Evolutionary conservation across 176 grass and related monocot genomes (phyloP), one percentile per base, ranked within the genome.

Genomic region (Oryza coarctata): DNA sequence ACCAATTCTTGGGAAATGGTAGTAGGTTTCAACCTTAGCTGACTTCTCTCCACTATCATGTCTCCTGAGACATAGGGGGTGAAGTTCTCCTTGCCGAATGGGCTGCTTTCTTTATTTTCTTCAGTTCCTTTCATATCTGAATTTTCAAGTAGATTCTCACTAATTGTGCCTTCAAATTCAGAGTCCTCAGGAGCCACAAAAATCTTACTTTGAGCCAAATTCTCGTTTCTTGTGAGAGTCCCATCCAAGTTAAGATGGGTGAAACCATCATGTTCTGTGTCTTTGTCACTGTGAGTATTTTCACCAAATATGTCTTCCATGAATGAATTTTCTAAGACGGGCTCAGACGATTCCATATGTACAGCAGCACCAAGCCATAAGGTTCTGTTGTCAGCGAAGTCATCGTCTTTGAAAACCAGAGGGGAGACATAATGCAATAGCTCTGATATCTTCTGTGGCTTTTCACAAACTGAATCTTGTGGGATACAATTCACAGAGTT

Each of bases 21-120:
- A 77, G n/a, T 66, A 66, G 57, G 65, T 65, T 84, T 71, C 41
- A 82, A 67, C 58, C 57, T 75, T 88, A 17, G 60, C 15, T 70
- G 73, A 67, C 36, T 88, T 52, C 73, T 88, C 74, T 87, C 88
- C 43, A 62, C 62, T 81, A 65, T 80, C 74, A 83, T 86, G 66
- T 47, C 80, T 17, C 44, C 27, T 47, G 89, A 91, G 27, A 80
- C 38, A 69, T 74, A 32, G 9, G 85, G 89, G 30, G 52, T 94
- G 31, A 79, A 70, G 69, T 89, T 91, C 78, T 97, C 88, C 77
- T 87, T 87, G 77, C 89, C 86, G 20, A 81, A 36, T 83, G 39
- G 30, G 78, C 74, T 85, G 76, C 6, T 76, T 29, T 81, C 84
- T 86, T 93, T 73, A 45, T 87, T 80, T 62, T 60, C 85, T 75